A percentile compares a stretch with the other conserved stretches of the same genome.
phyloP scores from a whole-genome alignment of 805 yeast species.

The Sugiyamaella americana region DNA sequence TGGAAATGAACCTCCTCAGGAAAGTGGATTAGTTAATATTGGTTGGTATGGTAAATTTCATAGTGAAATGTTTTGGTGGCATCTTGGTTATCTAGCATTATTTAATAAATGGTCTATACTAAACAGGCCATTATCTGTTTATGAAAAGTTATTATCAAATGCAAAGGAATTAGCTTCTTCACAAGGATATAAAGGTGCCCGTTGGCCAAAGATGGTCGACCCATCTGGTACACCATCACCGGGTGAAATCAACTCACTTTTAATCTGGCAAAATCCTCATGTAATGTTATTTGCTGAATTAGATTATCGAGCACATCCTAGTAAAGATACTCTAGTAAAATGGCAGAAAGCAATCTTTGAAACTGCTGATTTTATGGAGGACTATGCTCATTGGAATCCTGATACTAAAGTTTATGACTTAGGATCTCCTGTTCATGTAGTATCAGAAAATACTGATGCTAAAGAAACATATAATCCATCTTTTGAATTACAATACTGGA shows the following conservation, averaged over 20 bases:
- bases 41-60: constrained; percentile 11
- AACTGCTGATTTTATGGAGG: constrained; percentile 7
- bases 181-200: constrained; percentile 8
- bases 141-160: background rate
- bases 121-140: background rate
- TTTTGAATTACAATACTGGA: constrained; percentile 7
- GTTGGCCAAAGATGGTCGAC: constrained; percentile 9
- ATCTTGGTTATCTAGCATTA: constrained; percentile 6
- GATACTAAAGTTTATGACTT: constrained; percentile 3
- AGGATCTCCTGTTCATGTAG: constrained; percentile 4
- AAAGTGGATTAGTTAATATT: constrained; percentile 8
- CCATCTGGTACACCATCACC: constrained; percentile 5
- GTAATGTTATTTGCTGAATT: constrained; percentile 7
- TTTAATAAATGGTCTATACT: constrained; percentile 4
- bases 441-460: constrained; percentile 8
- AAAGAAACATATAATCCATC: constrained; percentile 2
- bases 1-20: constrained; percentile 6
- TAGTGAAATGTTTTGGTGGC: constrained; percentile 7
- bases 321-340: background rate
- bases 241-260: constrained; percentile 4
- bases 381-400: background rate
- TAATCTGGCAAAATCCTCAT: constrained; percentile 8
- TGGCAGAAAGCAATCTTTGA: constrained; percentile 3
- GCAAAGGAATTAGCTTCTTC: background rate
- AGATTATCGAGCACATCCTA: constrained; percentile 5